phyloP scores from a whole-genome alignment of 768 basidiomycete species.

The Mycena polygramma region DNA sequence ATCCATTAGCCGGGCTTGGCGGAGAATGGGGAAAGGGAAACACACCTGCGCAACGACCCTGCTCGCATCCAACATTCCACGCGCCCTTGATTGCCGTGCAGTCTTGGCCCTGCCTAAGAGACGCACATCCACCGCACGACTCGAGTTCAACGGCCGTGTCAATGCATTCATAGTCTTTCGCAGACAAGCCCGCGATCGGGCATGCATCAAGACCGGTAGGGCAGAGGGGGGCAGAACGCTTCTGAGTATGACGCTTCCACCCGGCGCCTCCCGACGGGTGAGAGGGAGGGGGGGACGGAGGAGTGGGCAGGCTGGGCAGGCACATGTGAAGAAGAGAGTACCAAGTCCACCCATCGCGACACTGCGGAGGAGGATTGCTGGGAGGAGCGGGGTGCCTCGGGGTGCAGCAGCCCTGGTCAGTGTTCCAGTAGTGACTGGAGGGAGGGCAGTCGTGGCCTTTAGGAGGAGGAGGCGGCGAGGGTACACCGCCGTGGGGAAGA shows the following conservation, averaged over 20 bases:
- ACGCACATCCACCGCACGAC: constrained; percentile 83
- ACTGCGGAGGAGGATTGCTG: constrained; percentile 63
- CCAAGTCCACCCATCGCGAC: constrained; percentile 63
- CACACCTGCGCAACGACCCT: constrained; percentile 66
- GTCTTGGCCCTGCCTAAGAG: constrained; percentile 74
- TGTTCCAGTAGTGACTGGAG: constrained; percentile 63
- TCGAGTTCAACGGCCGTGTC: constrained; percentile 73
- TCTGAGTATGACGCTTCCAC: constrained; percentile 38
- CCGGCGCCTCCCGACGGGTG: constrained; percentile 47
- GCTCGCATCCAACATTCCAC: constrained; percentile 79
- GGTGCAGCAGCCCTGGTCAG: constrained; percentile 63
- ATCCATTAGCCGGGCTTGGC: constrained; percentile 7
- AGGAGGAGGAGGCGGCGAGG: constrained; percentile 60
- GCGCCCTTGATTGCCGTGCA: constrained; percentile 76
- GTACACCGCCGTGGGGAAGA: constrained; percentile 56
- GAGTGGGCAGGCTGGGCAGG: constrained; percentile 40
- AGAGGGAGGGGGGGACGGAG: constrained; percentile 48
- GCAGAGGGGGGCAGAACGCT: constrained; percentile 60
- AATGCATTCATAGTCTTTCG: constrained; percentile 71
- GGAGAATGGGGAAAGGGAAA: constrained; percentile 27
- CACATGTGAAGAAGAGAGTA: constrained; percentile 56
- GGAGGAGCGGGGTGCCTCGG: constrained; percentile 58
- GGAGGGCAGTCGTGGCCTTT: constrained; percentile 61
- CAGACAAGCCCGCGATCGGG: constrained; percentile 58
- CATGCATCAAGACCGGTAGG: constrained; percentile 69